Conservation (phyloP, 352 stramenopile species). For the Pythium catenulatum region DNA sequence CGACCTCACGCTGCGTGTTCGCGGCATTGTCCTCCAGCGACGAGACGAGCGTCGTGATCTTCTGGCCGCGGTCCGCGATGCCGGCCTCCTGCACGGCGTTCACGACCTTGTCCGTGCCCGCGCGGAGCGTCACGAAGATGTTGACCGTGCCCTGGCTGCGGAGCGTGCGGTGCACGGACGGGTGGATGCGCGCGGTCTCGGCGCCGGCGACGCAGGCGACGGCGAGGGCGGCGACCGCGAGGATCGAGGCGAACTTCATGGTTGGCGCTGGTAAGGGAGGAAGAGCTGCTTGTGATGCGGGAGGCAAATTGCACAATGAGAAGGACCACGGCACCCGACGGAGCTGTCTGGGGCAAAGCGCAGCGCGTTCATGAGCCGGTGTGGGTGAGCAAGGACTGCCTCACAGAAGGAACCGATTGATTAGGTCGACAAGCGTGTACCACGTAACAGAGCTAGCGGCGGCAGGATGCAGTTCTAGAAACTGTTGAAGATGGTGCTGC, state of each 20-base stretch:
- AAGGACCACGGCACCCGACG: no score
- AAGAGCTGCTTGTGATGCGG: neutral
- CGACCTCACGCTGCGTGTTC: conserved; percentile 22
- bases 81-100: conserved; percentile 32
- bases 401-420: no score
- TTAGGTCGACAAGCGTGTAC: no score
- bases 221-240: neutral
- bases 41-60: conserved; percentile 31
- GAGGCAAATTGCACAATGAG: conserved; percentile 2
- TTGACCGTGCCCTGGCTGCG: conserved; percentile 57
- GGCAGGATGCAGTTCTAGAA: no score
- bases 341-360: no score
- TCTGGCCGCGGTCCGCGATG: conserved; percentile 36
- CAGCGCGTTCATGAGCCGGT: no score
- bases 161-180: conserved; percentile 55
- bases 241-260: conserved; percentile 6
- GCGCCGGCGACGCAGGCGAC: neutral
- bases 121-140: conserved; percentile 61
- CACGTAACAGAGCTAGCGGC: no score
- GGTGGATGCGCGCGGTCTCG: conserved; percentile 20
- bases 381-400: no score
- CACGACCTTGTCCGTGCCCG: conserved; percentile 25
- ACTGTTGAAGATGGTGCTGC: no score
- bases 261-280: no score
- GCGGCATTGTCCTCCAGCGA: conserved; percentile 26